These are phyloP conservation scores for Closterium sp. DNA, from an alignment of 139 green algal species.

Conservation along the genomic window DNA sequence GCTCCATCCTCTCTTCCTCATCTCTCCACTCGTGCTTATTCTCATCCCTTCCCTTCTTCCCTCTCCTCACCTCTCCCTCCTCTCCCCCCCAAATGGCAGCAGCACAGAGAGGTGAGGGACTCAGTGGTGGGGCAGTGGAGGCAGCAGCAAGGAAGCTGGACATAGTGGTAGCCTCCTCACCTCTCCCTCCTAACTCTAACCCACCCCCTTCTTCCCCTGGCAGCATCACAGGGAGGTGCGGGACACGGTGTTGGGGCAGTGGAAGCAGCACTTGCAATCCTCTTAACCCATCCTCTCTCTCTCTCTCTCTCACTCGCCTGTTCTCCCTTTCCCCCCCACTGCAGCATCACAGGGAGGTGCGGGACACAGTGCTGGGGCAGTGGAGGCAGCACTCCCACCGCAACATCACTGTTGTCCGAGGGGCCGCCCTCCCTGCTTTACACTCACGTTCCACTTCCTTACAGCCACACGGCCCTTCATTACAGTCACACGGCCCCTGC, in stretches of 20 bases:
- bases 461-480: background rate
- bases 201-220: too few species aligned
- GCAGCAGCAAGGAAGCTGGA: too few species aligned
- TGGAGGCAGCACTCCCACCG: background rate
- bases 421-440: background rate
- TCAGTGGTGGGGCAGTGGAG: background rate
- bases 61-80: too few species aligned
- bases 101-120: background rate
- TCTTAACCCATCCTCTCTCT: too few species aligned
- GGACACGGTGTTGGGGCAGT: background rate
- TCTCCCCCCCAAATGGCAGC: too few species aligned
- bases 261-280: background rate
- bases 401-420: background rate
- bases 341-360: background rate
- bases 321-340: too few species aligned
- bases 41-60: too few species aligned
- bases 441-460: background rate
- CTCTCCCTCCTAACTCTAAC: too few species aligned
- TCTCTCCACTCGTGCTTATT: too few species aligned
- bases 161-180: too few species aligned
- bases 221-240: background rate
- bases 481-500: background rate
- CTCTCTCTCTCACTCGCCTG: too few species aligned
- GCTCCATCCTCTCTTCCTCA: too few species aligned
- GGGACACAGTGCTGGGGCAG: background rate